Conservation (phyloP, 441 rosid species). For the Hura crepitans region DNA sequence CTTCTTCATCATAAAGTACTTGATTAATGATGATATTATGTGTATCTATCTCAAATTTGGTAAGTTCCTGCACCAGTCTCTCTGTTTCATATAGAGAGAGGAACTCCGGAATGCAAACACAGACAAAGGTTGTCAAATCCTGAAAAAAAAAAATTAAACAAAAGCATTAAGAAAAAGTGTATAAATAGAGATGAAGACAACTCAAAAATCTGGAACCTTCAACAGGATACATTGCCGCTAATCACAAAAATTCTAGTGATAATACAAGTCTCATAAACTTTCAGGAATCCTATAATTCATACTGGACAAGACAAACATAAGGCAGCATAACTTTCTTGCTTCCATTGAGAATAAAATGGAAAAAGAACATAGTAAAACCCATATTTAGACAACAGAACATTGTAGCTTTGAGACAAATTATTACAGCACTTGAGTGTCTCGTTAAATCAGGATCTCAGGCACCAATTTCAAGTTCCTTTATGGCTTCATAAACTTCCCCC, state of each 20-base stretch:
- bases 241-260: neutral
- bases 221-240: neutral
- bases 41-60: conserved; percentile 95
- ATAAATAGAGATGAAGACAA: neutral
- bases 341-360: neutral
- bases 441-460: no score
- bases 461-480: no score
- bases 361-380: neutral
- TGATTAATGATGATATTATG: conserved; percentile 96
- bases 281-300: conserved; percentile 1
- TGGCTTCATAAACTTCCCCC: neutral
- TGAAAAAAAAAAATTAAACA: conserved; percentile 27
- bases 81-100: conserved; percentile 96
- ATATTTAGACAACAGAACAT: neutral
- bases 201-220: neutral
- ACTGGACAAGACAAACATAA: neutral
- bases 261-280: neutral
- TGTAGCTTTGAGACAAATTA: no score
- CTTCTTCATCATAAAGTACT: conserved; percentile 86
- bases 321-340: neutral
- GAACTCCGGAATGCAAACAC: conserved; percentile 99
- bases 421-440: no score
- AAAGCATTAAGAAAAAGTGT: neutral
- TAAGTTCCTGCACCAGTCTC: conserved; percentile 96
- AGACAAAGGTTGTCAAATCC: conserved; percentile 95